phyloP scores from a whole-genome alignment of 129 eudicot genomes.

The Flaveria trinervia region DNA sequence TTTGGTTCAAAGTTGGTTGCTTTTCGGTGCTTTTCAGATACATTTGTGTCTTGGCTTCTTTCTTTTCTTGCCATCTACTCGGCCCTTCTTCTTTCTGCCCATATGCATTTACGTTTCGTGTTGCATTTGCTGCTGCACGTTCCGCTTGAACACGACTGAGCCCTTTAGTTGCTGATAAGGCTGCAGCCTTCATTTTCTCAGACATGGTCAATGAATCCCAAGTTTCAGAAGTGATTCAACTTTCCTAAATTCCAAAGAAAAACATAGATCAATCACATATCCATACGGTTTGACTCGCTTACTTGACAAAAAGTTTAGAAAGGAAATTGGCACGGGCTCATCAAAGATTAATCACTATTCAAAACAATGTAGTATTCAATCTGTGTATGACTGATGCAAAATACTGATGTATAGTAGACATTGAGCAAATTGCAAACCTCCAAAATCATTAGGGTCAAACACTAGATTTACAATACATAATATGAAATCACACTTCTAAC shows the following conservation, averaged over 20 bases:
- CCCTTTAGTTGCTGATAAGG: slow-evolving; percentile 87
- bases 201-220: slow-evolving; percentile 34
- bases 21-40: slow-evolving; percentile 91
- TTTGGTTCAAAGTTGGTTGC: slow-evolving; percentile 82
- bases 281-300: background rate
- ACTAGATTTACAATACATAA: background rate
- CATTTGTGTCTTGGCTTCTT: slow-evolving; percentile 95
- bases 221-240: background rate
- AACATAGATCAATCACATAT: background rate
- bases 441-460: background rate
- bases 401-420: background rate
- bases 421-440: background rate
- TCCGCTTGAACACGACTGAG: slow-evolving; percentile 98
- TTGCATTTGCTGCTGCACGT: slow-evolving; percentile 91
- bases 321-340: background rate
- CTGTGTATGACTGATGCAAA: background rate
- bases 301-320: background rate
- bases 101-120: slow-evolving; percentile 91
- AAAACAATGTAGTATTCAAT: background rate
- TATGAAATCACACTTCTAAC: background rate
- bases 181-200: slow-evolving; percentile 81
- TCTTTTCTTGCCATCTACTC: slow-evolving; percentile 98
- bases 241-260: slow-evolving; percentile 11
- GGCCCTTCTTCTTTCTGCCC: slow-evolving; percentile 99
- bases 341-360: slow-evolving; percentile 3